Evolutionary conservation across 768 basidiomycete species (phyloP), one percentile per base, ranked within the genome.

Genomic region (Candolleomyces efflorescens): DNA sequence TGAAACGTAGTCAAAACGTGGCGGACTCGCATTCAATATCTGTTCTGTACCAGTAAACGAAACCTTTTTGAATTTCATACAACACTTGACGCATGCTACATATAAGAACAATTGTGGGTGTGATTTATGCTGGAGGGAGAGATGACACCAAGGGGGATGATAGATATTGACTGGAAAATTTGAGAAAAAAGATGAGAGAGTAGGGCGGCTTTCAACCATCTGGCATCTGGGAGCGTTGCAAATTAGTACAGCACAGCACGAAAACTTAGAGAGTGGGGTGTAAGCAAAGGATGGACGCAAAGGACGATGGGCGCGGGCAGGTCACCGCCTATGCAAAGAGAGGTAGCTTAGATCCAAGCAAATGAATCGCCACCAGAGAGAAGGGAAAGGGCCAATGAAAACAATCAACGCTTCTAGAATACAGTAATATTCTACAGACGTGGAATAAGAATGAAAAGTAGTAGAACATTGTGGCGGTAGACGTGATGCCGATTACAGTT

Each of bases 371-470:
- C 6, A 15, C 49, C 49, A 51, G 15, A 36, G 49, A 27, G 49
- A 48, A 48, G 24, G 49, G 18, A 32, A 32, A 23, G 24, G 24
- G 36, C 27, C 15, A 51, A 51, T 51, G 49, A 24, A 36, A 51
- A 51, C 49, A 22, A 51, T 51, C 49, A 36, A 51, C 49, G 49
- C 49, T 51, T 15, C 49, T 51, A 51, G 27, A 51, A 51, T 51
- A 51, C 49, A 32, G 11, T 32, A 11, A 32, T 32, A 51, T 51
- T 51, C 49, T 51, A 51, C 49, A 51, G 27, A 51, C 49, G 17
- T 51, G 24, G 15, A 50, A 50, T 51, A 51, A 51, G 49, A 15
- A 51, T 51, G 49, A 48, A 5, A 24, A 51, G 49, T 32, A 43
- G 27, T 51, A 51, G 49, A 36, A 51, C 27, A 26, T 51, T 27